These are phyloP conservation scores for Actinidia chinensis DNA, from an alignment of 179 eudicot genomes.

Conservation along the genomic window DNA sequence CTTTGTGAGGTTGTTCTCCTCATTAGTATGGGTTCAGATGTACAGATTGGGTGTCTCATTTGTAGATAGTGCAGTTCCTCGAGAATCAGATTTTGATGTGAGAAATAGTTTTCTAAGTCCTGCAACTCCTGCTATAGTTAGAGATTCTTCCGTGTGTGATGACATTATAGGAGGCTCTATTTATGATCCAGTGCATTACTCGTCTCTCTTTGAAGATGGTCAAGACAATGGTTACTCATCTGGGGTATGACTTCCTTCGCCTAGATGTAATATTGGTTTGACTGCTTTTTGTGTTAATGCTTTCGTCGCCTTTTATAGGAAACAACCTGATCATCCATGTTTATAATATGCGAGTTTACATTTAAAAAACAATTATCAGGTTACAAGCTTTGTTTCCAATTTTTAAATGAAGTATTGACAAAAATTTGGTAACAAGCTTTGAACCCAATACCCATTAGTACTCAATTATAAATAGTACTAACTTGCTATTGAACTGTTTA, in stretches of 20 bases:
- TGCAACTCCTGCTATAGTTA: constrained; percentile 51
- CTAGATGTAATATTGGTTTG: constrained; percentile 8
- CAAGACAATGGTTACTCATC: constrained; percentile 39
- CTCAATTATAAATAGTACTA: too few species aligned
- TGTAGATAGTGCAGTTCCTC: constrained; percentile 52
- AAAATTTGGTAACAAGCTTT: too few species aligned
- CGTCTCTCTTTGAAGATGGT: constrained; percentile 78
- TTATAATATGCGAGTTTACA: background rate
- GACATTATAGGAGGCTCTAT: constrained; percentile 85
- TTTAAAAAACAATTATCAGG: background rate
- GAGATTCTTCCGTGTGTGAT: constrained; percentile 58
- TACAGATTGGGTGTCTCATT: constrained; percentile 85
- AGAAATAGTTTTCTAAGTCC: constrained; percentile 89
- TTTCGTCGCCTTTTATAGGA: background rate
- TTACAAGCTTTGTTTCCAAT: background rate
- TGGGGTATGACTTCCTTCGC: constrained; percentile 44
- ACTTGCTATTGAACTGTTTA: too few species aligned
- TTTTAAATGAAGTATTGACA: too few species aligned
- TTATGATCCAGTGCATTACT: constrained; percentile 83
- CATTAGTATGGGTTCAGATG: constrained; percentile 92
- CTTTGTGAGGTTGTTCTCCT: constrained; percentile 67
- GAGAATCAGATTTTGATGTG: constrained; percentile 76
- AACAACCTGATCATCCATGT: background rate
- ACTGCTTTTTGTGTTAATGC: background rate
- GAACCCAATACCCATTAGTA: too few species aligned